Base-by-base conservation (phyloP, 208 protist species). In the Leishmania tropica region DNA sequence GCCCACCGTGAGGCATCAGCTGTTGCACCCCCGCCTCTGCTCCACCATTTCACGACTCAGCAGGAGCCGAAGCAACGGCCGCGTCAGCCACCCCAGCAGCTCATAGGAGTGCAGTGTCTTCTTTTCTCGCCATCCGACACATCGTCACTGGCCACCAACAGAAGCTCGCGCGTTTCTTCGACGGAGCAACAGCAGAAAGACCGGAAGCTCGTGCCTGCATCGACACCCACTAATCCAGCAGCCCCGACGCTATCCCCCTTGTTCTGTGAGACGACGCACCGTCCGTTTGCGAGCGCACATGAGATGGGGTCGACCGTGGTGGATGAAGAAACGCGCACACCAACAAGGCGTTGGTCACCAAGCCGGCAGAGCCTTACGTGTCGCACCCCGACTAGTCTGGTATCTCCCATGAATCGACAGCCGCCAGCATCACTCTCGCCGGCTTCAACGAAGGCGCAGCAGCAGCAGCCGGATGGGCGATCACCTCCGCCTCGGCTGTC, bases 401-500 rank as follows among this genome's bases (percentile, higher is more conserved):
- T 65, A n/a, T 78, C 54, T 31, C 42, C 58, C 56, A n/a, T 67
- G 51, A 19, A 21, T 35, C 31, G 31, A 3, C 72, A 42, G 58
- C 65, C 47, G 42, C 53, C 68, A 47, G 48, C 19, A 35, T 24
- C 47, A 10, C 17, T 58, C 24, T 58, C 71, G 71, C 71, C 60
- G 28, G 47, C 40, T n/a, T 54, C n/a, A 17, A 0, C 67, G 45
- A 40, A 37, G 37, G 8, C 35, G 67, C 40, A 48, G 37, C 56
- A 65, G 45, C 73, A 48, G 15, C 71, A 40, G 17, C 4, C 24
- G 19, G 81, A 85, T 21, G 81, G 56, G 11, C 75, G 76, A 13
- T 80, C 81, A 3, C 81, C 81, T 7, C 76, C 81, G 21, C 76
- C 65, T n/a, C 76, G 81, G n/a, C 67, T 85, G 70, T 85, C 81